These are phyloP conservation scores for Rhodotorula paludigena DNA, from an alignment of 768 basidiomycete genomes.

Conservation along the genomic window DNA sequence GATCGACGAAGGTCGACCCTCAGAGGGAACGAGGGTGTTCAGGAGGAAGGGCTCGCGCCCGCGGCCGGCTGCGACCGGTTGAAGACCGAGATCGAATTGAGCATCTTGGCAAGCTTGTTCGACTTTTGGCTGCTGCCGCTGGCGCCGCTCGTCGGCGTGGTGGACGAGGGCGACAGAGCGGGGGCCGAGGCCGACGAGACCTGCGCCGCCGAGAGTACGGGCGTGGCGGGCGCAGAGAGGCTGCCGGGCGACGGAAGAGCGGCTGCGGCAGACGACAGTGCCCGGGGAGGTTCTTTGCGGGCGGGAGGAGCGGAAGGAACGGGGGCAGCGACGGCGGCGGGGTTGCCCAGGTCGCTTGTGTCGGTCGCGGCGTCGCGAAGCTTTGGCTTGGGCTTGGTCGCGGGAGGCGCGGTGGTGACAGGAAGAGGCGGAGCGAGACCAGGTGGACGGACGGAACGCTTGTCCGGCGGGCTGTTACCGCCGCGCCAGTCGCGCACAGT, in stretches of 20 bases:
- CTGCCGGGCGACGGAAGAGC: neutral
- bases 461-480: neutral
- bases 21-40: no score
- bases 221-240: neutral
- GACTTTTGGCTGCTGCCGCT: slow-evolving; percentile 3
- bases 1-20: no score
- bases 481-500: slow-evolving; percentile 27
- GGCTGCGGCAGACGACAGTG: neutral
- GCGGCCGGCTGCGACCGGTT: slow-evolving; percentile 11
- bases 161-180: neutral
- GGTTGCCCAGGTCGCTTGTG: slow-evolving; percentile 22
- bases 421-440: slow-evolving; percentile 3
- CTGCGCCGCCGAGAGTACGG: no score
- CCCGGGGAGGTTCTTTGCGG: neutral
- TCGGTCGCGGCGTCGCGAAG: slow-evolving; percentile 33
- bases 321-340: neutral
- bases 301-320: neutral
- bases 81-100: slow-evolving; percentile 33
- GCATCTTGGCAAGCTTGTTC: slow-evolving; percentile 35
- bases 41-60: neutral
- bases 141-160: neutral
- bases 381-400: slow-evolving; percentile 8
- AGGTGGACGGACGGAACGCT: neutral
- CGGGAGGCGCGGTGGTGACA: neutral
- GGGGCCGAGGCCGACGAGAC: neutral